Percentiles rank a stretch among this genome's conserved stretches.
Evolutionary conservation across 345 rosid species (phyloP).

Genomic region (Mangifera indica): DNA sequence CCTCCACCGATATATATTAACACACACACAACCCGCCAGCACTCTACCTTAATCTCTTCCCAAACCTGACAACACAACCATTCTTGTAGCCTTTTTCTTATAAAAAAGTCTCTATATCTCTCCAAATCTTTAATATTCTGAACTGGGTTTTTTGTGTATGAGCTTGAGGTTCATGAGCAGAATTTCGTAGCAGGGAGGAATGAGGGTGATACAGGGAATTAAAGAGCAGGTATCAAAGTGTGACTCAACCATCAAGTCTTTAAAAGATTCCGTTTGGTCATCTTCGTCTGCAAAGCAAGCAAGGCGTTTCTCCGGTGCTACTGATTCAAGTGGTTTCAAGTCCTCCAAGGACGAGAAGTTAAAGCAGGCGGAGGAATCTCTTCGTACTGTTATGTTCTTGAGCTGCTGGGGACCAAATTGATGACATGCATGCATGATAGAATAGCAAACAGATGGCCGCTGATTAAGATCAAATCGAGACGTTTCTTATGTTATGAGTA

Average conservation of each 20-base stretch:
- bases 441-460: neutral
- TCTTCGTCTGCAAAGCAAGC: slow-evolving; percentile 40
- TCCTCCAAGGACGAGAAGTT: slow-evolving; percentile 42
- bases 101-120: neutral
- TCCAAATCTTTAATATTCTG: neutral
- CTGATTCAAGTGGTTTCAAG: slow-evolving; percentile 36
- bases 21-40: neutral
- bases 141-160: slow-evolving; percentile 4
- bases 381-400: slow-evolving; percentile 72
- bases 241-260: slow-evolving; percentile 40
- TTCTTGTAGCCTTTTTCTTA: neutral
- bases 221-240: slow-evolving; percentile 55
- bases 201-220: slow-evolving; percentile 37
- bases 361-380: slow-evolving; percentile 65
- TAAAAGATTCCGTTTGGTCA: slow-evolving; percentile 38
- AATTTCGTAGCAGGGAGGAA: slow-evolving; percentile 31
- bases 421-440: neutral
- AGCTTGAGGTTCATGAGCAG: slow-evolving; percentile 40
- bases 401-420: slow-evolving; percentile 83
- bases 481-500: neutral
- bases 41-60: neutral
- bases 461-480: neutral
- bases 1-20: too few species aligned
- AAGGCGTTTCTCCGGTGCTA: slow-evolving; percentile 40
- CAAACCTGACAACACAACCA: neutral